Percentiles rank a stretch among this genome's conserved stretches.
Evolutionary conservation across 805 yeast species (phyloP).

Genomic region (Yamadazyma laniorum): DNA sequence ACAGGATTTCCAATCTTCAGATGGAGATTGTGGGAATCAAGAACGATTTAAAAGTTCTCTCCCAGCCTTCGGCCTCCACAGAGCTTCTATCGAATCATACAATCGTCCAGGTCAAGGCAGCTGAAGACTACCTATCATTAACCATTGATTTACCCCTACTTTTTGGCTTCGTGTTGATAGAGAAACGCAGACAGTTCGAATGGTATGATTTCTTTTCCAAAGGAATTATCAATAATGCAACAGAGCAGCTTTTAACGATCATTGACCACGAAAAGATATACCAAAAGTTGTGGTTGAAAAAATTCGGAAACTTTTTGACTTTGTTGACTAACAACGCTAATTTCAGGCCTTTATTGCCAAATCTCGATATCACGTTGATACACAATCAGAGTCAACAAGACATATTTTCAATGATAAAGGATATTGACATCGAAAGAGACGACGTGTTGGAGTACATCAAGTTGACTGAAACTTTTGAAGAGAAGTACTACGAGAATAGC

Average conservation of each 20-base stretch:
- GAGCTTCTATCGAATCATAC: slow-evolving; percentile 17
- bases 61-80: slow-evolving; percentile 14
- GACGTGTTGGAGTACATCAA: slow-evolving; percentile 31
- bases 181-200: slow-evolving; percentile 54
- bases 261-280: slow-evolving; percentile 55
- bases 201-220: slow-evolving; percentile 50
- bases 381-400: slow-evolving; percentile 16
- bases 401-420: slow-evolving; percentile 34
- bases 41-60: slow-evolving; percentile 25
- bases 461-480: slow-evolving; percentile 22
- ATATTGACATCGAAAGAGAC: slow-evolving; percentile 31
- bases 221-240: slow-evolving; percentile 41
- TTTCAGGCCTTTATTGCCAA: slow-evolving; percentile 21
- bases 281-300: slow-evolving; percentile 62
- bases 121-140: slow-evolving; percentile 38
- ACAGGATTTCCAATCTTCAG: slow-evolving; percentile 35
- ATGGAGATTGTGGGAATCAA: slow-evolving; percentile 36
- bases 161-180: slow-evolving; percentile 68
- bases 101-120: slow-evolving; percentile 25
- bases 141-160: slow-evolving; percentile 68
- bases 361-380: slow-evolving; percentile 37
- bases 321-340: slow-evolving; percentile 15
- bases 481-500: slow-evolving; percentile 3
- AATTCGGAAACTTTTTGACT: slow-evolving; percentile 48
- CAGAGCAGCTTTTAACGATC: slow-evolving; percentile 57